These are phyloP conservation scores for Ogataea sp. DNA, from an alignment of 805 yeast genomes.

Conservation along the genomic window DNA sequence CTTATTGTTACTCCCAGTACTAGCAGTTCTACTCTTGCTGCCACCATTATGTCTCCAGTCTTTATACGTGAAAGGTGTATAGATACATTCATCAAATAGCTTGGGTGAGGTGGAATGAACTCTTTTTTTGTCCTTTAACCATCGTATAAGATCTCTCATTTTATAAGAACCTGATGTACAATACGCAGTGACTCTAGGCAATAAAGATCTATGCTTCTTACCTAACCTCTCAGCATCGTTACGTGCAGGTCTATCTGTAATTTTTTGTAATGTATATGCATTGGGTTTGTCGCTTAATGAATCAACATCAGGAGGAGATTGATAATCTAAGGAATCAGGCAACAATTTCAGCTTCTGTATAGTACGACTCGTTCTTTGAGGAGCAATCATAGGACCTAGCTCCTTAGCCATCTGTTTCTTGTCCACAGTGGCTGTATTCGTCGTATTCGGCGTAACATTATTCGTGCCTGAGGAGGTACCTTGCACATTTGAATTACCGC, in stretches of 20 bases:
- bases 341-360: slow-evolving; percentile 64
- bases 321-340: slow-evolving; percentile 46
- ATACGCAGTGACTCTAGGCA: slow-evolving; percentile 93
- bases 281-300: slow-evolving; percentile 28
- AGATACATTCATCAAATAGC: slow-evolving; percentile 88
- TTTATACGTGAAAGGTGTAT: slow-evolving; percentile 80
- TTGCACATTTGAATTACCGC: neutral
- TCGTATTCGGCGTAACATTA: neutral
- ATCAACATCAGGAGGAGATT: slow-evolving; percentile 12
- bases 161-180: slow-evolving; percentile 91
- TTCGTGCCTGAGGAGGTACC: neutral
- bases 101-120: slow-evolving; percentile 76
- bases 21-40: slow-evolving; percentile 1
- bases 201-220: slow-evolving; percentile 70
- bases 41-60: slow-evolving; percentile 55
- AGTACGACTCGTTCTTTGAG: slow-evolving; percentile 69
- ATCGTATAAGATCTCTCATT: slow-evolving; percentile 78
- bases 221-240: slow-evolving; percentile 92
- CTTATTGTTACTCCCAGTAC: neutral
- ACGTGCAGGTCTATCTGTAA: slow-evolving; percentile 82
- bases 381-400: slow-evolving; percentile 45
- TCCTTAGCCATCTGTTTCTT: slow-evolving; percentile 21
- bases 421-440: too few relatives aligned
- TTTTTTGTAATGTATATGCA: slow-evolving; percentile 79
- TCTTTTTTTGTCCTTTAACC: slow-evolving; percentile 74